Percentiles rank a stretch among this genome's conserved stretches.
These are phyloP conservation scores for Pythium volutum DNA, from an alignment of 352 stramenopile species.

Conservation along the genomic window DNA sequence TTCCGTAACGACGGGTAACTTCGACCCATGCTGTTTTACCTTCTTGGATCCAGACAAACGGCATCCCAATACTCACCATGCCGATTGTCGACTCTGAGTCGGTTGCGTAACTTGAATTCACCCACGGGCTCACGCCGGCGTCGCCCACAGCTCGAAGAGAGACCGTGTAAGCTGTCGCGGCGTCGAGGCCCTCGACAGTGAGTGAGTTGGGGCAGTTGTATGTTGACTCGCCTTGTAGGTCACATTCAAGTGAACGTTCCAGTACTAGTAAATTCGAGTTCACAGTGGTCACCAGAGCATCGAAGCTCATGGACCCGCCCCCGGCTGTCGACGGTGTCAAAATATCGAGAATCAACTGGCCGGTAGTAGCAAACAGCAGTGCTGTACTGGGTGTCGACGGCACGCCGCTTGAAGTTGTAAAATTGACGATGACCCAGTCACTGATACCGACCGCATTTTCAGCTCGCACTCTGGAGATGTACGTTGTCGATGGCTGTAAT, in stretches of 20 bases:
- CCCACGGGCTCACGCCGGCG: slow-evolving; percentile 32
- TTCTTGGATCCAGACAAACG: slow-evolving; percentile 24
- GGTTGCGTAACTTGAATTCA: slow-evolving; percentile 19
- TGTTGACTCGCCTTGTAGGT: not conserved
- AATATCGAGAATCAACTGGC: slow-evolving; percentile 27
- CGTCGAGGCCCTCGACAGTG: slow-evolving; percentile 2
- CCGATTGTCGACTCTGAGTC: slow-evolving; percentile 23
- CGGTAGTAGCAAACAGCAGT: slow-evolving; percentile 27
- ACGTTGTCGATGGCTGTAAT: slow-evolving; percentile 25
- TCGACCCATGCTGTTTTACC: slow-evolving; percentile 11
- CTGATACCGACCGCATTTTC: slow-evolving; percentile 21
- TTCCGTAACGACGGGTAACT: slow-evolving; percentile 20
- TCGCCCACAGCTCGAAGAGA: slow-evolving; percentile 29
- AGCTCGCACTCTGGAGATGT: slow-evolving; percentile 26
- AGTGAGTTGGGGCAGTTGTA: slow-evolving; percentile 29
- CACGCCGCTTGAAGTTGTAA: slow-evolving; percentile 30
- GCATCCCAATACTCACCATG: slow-evolving; percentile 19
- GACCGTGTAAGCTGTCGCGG: slow-evolving; percentile 25
- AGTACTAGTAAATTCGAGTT: not conserved
- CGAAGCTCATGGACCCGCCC: slow-evolving; percentile 13
- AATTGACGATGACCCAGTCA: slow-evolving; percentile 26
- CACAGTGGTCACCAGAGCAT: slow-evolving; percentile 8
- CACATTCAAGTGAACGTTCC: slow-evolving; percentile 3
- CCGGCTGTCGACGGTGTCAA: slow-evolving; percentile 18
- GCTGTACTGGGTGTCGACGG: slow-evolving; percentile 23